These are phyloP conservation scores for Sporothrix dimorphospora DNA, from an alignment of 2,329 filamentous ascomycete genomes.

Conservation along the genomic window DNA sequence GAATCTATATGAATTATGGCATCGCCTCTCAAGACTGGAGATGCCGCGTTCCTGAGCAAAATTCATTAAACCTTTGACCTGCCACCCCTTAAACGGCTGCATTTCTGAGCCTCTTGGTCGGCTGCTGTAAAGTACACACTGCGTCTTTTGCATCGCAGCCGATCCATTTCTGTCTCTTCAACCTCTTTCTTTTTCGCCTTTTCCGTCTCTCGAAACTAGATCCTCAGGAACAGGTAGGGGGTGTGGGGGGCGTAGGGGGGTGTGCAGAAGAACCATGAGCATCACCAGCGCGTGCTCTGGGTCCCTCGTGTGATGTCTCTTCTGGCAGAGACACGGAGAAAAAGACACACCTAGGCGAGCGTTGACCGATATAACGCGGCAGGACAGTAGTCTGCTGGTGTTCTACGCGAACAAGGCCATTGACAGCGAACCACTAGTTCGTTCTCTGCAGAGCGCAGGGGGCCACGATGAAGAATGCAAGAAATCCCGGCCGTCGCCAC, in stretches of 20 bases:
- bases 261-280: not conserved
- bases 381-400: not conserved
- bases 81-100: conserved; percentile 31
- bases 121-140: not conserved
- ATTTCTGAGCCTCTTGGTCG: conserved; percentile 21
- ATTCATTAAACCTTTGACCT: conserved; percentile 20
- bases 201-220: not conserved
- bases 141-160: not conserved
- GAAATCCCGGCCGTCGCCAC: conserved; percentile 2
- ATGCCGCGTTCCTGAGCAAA: conserved; percentile 17
- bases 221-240: conserved; percentile 11
- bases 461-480: conserved; percentile 31
- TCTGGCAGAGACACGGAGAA: conserved; percentile 3
- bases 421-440: not conserved
- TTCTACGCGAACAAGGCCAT: not conserved
- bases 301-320: conserved; percentile 10
- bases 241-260: not conserved
- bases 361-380: not conserved
- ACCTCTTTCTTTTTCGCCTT: conserved; percentile 15
- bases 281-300: not conserved
- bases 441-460: conserved; percentile 19
- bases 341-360: not conserved
- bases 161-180: conserved; percentile 28
- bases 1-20: conserved; percentile 20
- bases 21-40: not conserved